Conservation (phyloP, 768 basidiomycete genomes). For the Lactifluus pinguis region DNA sequence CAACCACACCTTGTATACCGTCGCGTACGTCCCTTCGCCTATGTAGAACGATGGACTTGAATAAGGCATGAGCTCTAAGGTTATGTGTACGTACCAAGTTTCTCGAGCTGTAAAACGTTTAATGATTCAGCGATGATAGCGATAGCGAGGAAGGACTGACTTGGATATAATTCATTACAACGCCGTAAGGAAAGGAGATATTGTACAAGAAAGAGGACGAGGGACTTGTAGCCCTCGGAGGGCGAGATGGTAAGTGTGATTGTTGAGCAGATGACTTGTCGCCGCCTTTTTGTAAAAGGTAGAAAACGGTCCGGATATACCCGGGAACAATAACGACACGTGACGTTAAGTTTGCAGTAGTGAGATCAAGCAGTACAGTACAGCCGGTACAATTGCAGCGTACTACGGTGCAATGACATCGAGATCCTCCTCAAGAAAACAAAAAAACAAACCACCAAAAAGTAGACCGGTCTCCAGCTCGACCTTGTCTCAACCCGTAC, state of each 20-base stretch:
- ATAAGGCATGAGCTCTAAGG: background rate
- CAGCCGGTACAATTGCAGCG: no score
- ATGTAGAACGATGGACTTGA: background rate
- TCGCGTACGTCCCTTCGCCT: constrained; percentile 93
- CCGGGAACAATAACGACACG: background rate
- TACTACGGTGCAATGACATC: constrained; percentile 30
- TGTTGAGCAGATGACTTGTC: no score
- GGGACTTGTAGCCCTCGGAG: background rate
- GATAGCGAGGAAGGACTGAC: constrained; percentile 24
- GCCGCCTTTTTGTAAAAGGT: background rate
- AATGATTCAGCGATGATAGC: constrained; percentile 11
- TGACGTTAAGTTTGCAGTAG: no score
- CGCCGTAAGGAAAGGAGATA: background rate
- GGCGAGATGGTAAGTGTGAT: background rate
- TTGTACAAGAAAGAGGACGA: background rate
- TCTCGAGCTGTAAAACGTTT: constrained; percentile 56
- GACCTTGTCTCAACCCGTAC: constrained; percentile 45
- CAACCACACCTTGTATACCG: constrained; percentile 80
- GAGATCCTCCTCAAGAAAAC: constrained; percentile 42
- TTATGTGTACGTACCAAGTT: constrained; percentile 48
- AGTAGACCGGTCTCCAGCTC: constrained; percentile 46
- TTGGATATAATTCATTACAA: constrained; percentile 50
- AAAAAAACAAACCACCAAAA: constrained; percentile 42
- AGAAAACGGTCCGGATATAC: background rate
- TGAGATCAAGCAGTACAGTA: no score